A percentile compares a stretch with the other conserved stretches of the same genome.
Conservation (phyloP, 148 eudicot genomes). For the Drosera capensis region DNA sequence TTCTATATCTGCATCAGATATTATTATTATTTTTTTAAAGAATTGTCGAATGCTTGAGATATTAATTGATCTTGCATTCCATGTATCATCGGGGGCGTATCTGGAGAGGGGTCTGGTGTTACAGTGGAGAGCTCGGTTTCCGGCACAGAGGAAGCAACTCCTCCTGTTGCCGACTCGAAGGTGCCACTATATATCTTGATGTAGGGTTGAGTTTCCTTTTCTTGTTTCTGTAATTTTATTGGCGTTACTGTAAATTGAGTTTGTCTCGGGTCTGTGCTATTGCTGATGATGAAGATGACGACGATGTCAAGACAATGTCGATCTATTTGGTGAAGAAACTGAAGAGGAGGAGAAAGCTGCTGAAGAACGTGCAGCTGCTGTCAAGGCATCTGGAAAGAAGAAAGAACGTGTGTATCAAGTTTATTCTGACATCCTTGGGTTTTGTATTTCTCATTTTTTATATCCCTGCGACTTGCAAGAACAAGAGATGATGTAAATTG, state of each 20-base stretch:
- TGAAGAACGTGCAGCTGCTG: conserved; percentile 71
- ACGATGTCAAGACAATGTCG: no score
- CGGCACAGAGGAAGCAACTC: conserved; percentile 35
- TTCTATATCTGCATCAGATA: no score
- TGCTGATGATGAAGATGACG: conserved; percentile 69
- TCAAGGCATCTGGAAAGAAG: conserved; percentile 53
- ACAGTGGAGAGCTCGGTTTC: conserved; percentile 65
- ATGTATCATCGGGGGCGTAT: conserved; percentile 56
- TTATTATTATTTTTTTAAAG: no score
- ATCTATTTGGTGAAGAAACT: conserved; percentile 92
- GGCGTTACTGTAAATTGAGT: no score
- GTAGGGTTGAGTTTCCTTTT: neutral
- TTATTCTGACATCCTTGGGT: no score
- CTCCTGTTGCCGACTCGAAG: conserved; percentile 61
- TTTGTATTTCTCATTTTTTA: no score
- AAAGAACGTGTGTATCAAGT: conserved; percentile 71
- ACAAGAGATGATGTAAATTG: no score
- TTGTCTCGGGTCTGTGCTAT: conserved; percentile 32
- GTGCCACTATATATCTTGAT: conserved; percentile 11
- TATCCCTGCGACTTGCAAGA: no score
- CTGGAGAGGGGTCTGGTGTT: conserved; percentile 78
- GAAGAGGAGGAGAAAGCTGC: conserved; percentile 95
- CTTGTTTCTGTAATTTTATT: no score
- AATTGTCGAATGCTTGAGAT: no score
- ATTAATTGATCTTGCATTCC: no score